Percentiles rank a stretch among this genome's conserved stretches.
phyloP scores from a whole-genome alignment of 2,329 filamentous ascomycete genomes.

The Colletotrichum camelliae region DNA sequence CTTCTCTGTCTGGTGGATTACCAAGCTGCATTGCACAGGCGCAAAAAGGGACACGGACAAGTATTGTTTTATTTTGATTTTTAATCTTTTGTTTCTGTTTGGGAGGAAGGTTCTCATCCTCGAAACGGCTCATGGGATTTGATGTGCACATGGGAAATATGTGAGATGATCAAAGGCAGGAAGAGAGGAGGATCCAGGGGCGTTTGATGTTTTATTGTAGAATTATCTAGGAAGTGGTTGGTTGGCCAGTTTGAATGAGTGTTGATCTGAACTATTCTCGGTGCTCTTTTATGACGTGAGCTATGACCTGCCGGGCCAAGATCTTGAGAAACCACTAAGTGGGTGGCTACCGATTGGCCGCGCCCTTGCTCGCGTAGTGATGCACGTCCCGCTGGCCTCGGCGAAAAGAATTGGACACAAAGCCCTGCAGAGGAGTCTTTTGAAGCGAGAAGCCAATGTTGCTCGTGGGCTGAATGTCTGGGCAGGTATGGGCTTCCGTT shows the following conservation, averaged over 20 bases:
- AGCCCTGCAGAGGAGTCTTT: not conserved
- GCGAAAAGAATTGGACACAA: not conserved
- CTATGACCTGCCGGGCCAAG: not conserved
- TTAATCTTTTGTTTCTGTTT: not conserved
- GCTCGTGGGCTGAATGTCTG: not conserved
- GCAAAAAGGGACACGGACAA: not conserved
- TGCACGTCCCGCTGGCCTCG: not conserved
- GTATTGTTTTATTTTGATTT: not conserved
- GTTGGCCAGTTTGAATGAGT: conserved; percentile 4
- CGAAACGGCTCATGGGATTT: not conserved
- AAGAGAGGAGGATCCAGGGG: not conserved
- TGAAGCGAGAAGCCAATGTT: not conserved
- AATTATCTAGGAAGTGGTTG: conserved; percentile 2
- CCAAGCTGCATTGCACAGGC: conserved; percentile 11
- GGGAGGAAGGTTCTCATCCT: not conserved
- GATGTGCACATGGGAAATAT: conserved; percentile 14
- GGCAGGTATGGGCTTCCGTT: not conserved
- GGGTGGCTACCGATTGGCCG: not conserved
- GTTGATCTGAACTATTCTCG: not conserved
- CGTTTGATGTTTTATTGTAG: not conserved
- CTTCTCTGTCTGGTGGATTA: not conserved
- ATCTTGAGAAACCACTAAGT: not conserved
- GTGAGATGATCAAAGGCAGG: conserved; percentile 11
- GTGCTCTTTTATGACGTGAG: not conserved
- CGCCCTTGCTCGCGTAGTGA: not conserved